Percentiles rank a stretch among this genome's conserved stretches.
Conservation (phyloP, 257 asterid genomes). For the Plantago major region DNA sequence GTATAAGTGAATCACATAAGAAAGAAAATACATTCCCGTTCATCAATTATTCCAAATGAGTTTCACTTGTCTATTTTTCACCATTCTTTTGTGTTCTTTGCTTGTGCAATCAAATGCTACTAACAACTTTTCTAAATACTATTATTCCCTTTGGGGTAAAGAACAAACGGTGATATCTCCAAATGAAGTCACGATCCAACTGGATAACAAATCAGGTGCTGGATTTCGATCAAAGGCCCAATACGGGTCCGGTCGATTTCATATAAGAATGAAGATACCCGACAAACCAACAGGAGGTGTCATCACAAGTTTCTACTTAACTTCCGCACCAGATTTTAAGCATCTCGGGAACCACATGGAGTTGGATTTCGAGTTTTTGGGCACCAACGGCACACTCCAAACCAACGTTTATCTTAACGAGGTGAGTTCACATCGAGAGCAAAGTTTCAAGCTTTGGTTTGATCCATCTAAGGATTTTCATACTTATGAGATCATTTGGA, state of each 20-base stretch:
- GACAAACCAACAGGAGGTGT: slow-evolving; percentile 30
- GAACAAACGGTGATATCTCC: slow-evolving; percentile 37
- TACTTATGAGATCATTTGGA: slow-evolving; percentile 44
- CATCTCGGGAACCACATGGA: slow-evolving; percentile 28
- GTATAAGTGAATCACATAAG: too few species aligned
- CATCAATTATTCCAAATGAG: too few species aligned
- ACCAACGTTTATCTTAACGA: slow-evolving; percentile 50
- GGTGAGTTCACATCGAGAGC: slow-evolving; percentile 35
- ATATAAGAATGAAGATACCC: slow-evolving; percentile 36
- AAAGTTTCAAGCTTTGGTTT: slow-evolving; percentile 43
- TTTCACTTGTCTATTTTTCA: too few species aligned
- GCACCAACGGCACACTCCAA: slow-evolving; percentile 27
- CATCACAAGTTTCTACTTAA: slow-evolving; percentile 36
- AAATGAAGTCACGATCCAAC: slow-evolving; percentile 33
- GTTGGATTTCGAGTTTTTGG: slow-evolving; percentile 33
- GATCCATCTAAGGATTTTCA: slow-evolving; percentile 60
- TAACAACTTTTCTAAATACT: slow-evolving; percentile 28
- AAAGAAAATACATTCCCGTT: too few species aligned
- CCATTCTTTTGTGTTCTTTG: too few species aligned
- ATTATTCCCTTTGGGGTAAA: slow-evolving; percentile 36
- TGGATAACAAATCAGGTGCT: slow-evolving; percentile 40
- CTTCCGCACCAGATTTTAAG: slow-evolving; percentile 17
- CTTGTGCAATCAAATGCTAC: too few species aligned
- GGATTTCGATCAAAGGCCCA: slow-evolving; percentile 38
- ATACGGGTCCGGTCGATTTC: slow-evolving; percentile 37